Conservation (phyloP, 2,329 filamentous ascomycete species). For the Capronia coronata region DNA sequence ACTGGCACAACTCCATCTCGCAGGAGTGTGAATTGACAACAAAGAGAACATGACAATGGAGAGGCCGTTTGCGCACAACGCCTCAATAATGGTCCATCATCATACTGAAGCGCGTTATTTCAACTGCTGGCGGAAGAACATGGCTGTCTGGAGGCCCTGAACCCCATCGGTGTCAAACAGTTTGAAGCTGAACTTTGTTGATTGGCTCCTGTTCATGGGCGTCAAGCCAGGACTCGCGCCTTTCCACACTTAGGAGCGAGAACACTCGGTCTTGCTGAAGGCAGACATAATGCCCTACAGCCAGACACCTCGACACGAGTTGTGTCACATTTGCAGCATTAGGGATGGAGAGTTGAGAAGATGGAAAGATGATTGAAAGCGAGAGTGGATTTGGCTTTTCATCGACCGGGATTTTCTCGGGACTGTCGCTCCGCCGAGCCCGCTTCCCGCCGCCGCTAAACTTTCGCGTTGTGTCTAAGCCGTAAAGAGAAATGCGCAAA, state of each 20-base stretch:
- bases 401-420: neutral
- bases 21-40: neutral
- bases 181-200: too few relatives aligned
- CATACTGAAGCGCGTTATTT: neutral
- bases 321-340: too few relatives aligned
- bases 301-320: too few relatives aligned
- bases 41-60: conserved; percentile 14
- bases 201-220: too few relatives aligned
- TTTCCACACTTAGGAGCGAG: too few relatives aligned
- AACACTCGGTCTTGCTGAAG: too few relatives aligned
- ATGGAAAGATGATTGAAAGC: neutral
- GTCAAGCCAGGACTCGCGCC: too few relatives aligned
- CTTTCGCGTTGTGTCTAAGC: neutral
- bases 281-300: too few relatives aligned
- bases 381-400: conserved; percentile 3
- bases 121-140: neutral
- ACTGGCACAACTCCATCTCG: conserved; percentile 3
- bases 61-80: conserved; percentile 8
- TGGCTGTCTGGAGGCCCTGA: neutral
- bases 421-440: neutral
- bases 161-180: neutral
- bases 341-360: neutral
- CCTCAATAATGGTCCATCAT: neutral
- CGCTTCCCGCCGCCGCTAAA: neutral
- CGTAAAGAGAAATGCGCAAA: neutral